Percentiles rank a stretch among this genome's conserved stretches.
Evolutionary conservation across 495 filamentous ascomycete genomes (phyloP).

Genomic region (Cercophora newfieldiana): DNA sequence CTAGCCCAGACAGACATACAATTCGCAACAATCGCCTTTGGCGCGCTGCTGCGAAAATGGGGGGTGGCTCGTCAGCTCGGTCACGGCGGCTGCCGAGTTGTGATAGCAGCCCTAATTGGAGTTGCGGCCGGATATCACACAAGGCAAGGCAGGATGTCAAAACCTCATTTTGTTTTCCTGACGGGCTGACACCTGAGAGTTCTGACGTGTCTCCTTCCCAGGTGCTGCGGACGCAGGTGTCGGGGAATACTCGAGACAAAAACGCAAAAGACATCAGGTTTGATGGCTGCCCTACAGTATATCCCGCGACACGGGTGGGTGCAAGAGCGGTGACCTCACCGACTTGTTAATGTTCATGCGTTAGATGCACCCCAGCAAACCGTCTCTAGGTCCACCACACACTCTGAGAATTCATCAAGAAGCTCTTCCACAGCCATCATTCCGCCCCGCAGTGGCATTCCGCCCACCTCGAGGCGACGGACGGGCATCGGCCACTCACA

Average conservation of each 20-base stretch:
- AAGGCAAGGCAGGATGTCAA: slow-evolving; percentile 12
- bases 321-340: slow-evolving; percentile 18
- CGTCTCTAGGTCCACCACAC: background rate
- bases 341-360: slow-evolving; percentile 15
- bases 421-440: background rate
- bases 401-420: background rate
- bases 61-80: background rate
- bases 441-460: slow-evolving; percentile 1
- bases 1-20: too few relatives aligned
- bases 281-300: background rate
- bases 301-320: background rate
- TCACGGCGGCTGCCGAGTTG: slow-evolving; percentile 18
- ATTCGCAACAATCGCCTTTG: slow-evolving; percentile 2
- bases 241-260: background rate
- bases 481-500: slow-evolving; percentile 2
- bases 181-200: background rate
- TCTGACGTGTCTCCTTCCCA: slow-evolving; percentile 6
- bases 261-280: background rate
- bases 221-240: background rate
- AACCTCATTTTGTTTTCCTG: background rate
- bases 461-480: background rate
- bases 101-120: slow-evolving; percentile 14
- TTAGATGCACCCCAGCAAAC: slow-evolving; percentile 6
- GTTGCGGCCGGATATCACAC: slow-evolving; percentile 8
- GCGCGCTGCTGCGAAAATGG: background rate